Conservation (phyloP, 345 rosid genomes). For the Moricandia arvensis region DNA sequence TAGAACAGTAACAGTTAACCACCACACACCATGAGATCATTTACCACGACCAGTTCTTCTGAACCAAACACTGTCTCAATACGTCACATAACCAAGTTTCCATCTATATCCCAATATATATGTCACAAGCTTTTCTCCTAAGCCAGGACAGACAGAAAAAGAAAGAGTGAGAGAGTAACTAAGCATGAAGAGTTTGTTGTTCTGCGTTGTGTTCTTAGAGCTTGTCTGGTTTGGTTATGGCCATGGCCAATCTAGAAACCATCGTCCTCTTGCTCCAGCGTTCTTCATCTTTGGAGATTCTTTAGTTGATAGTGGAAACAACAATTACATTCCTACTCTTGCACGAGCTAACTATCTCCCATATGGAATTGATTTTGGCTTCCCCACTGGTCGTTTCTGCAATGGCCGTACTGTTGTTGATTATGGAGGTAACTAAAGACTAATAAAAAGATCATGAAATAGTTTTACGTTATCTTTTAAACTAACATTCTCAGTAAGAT, state of each 20-base stretch:
- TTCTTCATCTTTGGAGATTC: conserved; percentile 45
- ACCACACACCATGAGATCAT: conserved; percentile 38
- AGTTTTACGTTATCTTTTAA: not conserved
- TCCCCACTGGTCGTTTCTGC: conserved; percentile 41
- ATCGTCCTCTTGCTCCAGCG: conserved; percentile 38
- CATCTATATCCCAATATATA: not conserved
- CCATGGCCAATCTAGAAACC: conserved; percentile 14
- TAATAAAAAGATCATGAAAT: not conserved
- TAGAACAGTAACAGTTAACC: conserved; percentile 37
- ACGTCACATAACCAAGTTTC: not conserved
- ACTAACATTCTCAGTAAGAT: not conserved
- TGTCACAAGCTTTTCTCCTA: conserved; percentile 6
- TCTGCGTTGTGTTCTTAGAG: conserved; percentile 14
- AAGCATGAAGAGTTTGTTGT: conserved; percentile 27
- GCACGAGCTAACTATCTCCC: conserved; percentile 43
- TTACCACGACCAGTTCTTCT: conserved; percentile 36
- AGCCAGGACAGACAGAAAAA: conserved; percentile 1
- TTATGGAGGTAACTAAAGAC: conserved; percentile 28
- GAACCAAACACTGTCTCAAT: conserved; percentile 8
- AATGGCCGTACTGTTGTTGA: conserved; percentile 43
- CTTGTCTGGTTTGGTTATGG: conserved; percentile 27
- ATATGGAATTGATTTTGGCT: conserved; percentile 48
- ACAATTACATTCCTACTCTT: conserved; percentile 39
- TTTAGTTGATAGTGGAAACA: conserved; percentile 43
- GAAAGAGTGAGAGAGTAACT: not conserved